A percentile compares a stretch with the other conserved stretches of the same genome.
Evolutionary conservation across 176 grass and related monocot species (phyloP).

Genomic region (Rhynchospora pubera): DNA sequence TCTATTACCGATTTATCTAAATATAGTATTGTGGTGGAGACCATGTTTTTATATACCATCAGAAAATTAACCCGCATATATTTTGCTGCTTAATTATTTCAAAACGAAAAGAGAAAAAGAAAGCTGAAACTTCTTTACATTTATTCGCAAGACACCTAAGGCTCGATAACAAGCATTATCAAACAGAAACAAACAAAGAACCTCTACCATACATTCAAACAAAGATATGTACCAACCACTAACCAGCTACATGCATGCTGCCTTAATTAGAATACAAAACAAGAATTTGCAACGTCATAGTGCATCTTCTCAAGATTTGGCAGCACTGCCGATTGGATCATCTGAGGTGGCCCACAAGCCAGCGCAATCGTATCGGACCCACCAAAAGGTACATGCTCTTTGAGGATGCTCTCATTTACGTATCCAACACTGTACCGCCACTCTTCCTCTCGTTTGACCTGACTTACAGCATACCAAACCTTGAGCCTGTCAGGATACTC

Average conservation of each 20-base stretch:
- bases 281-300: conserved; percentile 39
- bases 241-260: no score
- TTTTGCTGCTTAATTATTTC: no score
- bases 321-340: conserved; percentile 57
- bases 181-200: not conserved
- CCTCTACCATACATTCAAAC: not conserved
- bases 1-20: no score
- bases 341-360: conserved; percentile 62
- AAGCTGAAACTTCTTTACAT: not conserved
- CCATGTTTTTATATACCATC: no score
- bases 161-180: not conserved
- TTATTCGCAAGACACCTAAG: not conserved
- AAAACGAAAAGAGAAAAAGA: no score
- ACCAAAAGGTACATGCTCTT: conserved; percentile 53
- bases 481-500: conserved; percentile 49
- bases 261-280: conserved; percentile 43
- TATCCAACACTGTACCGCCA: conserved; percentile 52
- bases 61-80: no score
- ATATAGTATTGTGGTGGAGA: no score
- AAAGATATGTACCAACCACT: not conserved
- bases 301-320: conserved; percentile 80
- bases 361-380: conserved; percentile 45
- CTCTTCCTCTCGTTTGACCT: conserved; percentile 15
- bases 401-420: conserved; percentile 39
- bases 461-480: conserved; percentile 70